Evolutionary conservation across 2,329 filamentous ascomycete species (phyloP), one percentile per base, ranked within the genome.

Genomic region (Alternaria atra): DNA sequence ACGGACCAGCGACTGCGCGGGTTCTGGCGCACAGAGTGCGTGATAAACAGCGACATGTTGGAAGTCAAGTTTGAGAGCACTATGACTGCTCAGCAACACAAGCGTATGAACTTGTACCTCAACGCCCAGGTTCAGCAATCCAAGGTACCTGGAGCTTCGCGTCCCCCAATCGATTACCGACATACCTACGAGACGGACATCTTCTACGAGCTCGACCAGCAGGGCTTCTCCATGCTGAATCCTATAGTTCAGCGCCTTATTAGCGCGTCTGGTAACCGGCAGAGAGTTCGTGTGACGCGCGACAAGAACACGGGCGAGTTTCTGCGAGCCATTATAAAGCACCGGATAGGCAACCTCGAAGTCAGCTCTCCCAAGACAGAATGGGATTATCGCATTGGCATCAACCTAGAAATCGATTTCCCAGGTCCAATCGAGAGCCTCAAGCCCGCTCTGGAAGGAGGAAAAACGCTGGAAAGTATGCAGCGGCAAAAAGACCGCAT

Each of bases 51-150:
- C 10, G 60, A 67, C 9, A 58, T 59, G 4, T 40, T 69, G 43
- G 71, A 73, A n/a, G 66, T 71, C 44, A 74, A 73, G 0, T 99
- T 98, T 73, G 88, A 89, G 70, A 97, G 93, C 74, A 92, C 89
- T 63, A 97, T 98, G 94, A 94, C 91, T 5, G 88, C 93, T 82
- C 92, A 95, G 82, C 93, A 97, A 81, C 94, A 98, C 80, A 90
- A 90, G 71, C 83, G 83, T 20, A 89, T 94, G 81, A 99, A 99
- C 75, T 86, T 90, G 2, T 97, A 91, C 68, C 84, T 99, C 44
- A 99, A 99, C 76, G 81, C 82, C 1, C 81, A 87, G 42, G 87
- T 92, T 7, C 80, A 83, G 35, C 82, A 89, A 37, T 86, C 89
- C 1, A 72, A 77, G 75, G 42, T 77, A 65, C 52, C 73, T 4